A percentile compares a stretch with the other conserved stretches of the same genome.
phyloP scores from a whole-genome alignment of 2,329 filamentous ascomycete genomes.

The Sporothrix inflata region DNA sequence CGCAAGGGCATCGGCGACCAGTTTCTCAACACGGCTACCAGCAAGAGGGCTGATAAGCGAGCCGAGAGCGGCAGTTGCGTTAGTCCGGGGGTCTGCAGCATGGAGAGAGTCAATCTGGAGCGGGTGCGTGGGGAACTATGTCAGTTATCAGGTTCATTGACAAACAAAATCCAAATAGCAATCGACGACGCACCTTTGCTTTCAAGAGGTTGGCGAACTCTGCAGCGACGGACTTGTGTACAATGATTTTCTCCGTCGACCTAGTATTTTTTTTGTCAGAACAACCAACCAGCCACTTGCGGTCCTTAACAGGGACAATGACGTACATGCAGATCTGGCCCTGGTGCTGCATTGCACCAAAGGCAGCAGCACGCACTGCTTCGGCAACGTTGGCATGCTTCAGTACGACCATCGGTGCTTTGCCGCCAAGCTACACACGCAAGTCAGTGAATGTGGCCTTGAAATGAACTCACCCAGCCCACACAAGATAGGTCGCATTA shows the following conservation, averaged over 20 bases:
- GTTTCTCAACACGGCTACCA: background rate
- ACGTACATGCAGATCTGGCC: slow-evolving; percentile 59
- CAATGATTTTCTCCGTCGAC: background rate
- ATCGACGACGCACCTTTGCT: background rate
- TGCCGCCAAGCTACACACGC: slow-evolving; percentile 63
- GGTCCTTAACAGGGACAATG: slow-evolving; percentile 57
- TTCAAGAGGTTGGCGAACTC: background rate
- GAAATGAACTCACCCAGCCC: background rate
- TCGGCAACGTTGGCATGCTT: slow-evolving; percentile 65
- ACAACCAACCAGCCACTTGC: no score
- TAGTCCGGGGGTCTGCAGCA: background rate
- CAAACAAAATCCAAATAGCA: no score
- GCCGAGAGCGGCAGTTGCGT: background rate
- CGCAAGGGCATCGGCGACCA: background rate
- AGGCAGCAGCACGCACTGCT: slow-evolving; percentile 69
- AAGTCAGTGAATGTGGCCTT: background rate
- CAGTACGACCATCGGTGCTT: slow-evolving; percentile 70
- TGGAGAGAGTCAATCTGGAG: background rate
- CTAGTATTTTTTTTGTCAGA: background rate
- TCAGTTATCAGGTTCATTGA: no score
- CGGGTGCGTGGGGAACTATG: background rate
- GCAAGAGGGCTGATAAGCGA: background rate
- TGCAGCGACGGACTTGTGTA: background rate
- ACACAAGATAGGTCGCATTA: background rate
- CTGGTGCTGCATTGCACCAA: slow-evolving; percentile 57